Evolutionary conservation across 148 eudicot genomes (phyloP), one percentile per base, ranked within the genome.

Genomic region (Silene conica): DNA sequence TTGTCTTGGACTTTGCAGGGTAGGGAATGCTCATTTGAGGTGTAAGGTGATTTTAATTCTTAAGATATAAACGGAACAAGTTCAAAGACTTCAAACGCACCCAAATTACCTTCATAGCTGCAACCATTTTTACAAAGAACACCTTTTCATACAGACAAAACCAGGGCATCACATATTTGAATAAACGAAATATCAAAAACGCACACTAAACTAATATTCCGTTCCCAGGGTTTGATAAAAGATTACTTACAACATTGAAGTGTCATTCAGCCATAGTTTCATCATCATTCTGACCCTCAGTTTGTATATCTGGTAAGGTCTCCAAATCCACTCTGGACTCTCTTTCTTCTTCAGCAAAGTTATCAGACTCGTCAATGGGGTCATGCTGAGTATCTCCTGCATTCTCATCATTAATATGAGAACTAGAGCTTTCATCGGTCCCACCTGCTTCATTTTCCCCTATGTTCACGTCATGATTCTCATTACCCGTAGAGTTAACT

Each of bases 231-330:
- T 56, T 6, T 10, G 48, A 52, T 13, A 61, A 56, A 59, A 15
- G 55, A 19, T 38, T 72, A 75, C 73, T 66, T 63, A 66, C 50
- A 48, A 59, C 28, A 55, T 63, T 19, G 56, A 31, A 60, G 16
- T 50, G 20, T 89, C 79, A 87, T 71, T 89, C 96, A 70, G 85
- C 85, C 48, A 83, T 84, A 70, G 73, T 76, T 54, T 85, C 93
- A 61, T 85, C 89, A 18, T 73, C 66, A 19, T 79, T 80, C 68
- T 80, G 83, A 77, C 85, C 89, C 83, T 88, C 89, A 6, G 74
- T 85, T 83, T 74, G 79, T 75, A 87, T 89, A n/a, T 86, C 89
- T 0, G 92, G 90, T 78, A 88, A 77, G 16, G 88, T 83, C 56
- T 81, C 87, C 58, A 86, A 80, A 82, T 88, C 90, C 9, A 25